Base-by-base conservation (phyloP, 768 basidiomycete species). In the Pleurotus citrinopileatus region DNA sequence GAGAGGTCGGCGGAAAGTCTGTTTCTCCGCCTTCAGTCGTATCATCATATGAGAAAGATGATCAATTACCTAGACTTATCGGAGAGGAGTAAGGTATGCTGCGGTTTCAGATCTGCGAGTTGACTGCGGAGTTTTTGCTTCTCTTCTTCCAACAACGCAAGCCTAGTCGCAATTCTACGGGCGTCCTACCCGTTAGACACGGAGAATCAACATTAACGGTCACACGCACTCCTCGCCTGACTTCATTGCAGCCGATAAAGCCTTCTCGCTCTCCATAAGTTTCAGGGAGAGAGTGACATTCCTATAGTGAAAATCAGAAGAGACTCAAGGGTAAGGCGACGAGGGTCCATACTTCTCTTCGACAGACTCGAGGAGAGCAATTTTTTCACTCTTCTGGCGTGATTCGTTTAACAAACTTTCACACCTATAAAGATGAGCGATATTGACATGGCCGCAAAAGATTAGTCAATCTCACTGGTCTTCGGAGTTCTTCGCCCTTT, bases 1-100 rank as follows among this genome's bases (percentile, higher is more conserved):
- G 29, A 28, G n/a, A 51, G 34, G 37, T 51, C 48, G 4, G 48
- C 19, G 15, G 27, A n/a, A 22, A 23, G 7, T 32, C 48, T 51
- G 23, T 19, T 9, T 34, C 32, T n/a, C 17, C n/a, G 29, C 6
- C 4, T 27, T 17, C n/a, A 22, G 45, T 6, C 17, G 23, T 7
- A 7, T 10, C 23, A 20, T 22, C 17, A 15, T 23, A 28, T 13
- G 17, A 23, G 10, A 17, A 47, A 32, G 7, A 29, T 2, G 12
- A 13, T 3, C 48, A n/a, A 34, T n/a, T 37, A 51, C 48, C 37
- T 51, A n/a, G 48, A 10, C 19, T 51, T 51, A 28, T 51, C 48
- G 7, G 9, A 51, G 3, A 26, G n/a, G 28, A 51, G 34, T 4
- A 34, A 29, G 22, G 34, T 20, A 36, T 26, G 20, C n/a, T 51